Conservation (phyloP, 1,284 basidiomycete species). For the Chalciporus sp. region DNA sequence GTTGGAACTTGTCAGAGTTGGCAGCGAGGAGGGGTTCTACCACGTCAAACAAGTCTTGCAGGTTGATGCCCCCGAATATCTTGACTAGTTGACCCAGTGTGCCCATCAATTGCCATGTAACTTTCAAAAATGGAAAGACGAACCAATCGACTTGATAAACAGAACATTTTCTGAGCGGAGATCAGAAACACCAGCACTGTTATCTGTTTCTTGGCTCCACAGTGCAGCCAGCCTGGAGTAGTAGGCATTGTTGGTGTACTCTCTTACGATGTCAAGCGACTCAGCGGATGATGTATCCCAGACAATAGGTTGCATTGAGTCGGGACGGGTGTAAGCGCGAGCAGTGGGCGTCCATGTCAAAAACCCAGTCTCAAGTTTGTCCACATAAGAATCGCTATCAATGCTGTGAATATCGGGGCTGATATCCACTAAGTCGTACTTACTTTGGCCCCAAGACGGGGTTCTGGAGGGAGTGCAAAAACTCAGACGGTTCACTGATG, state of each 20-base stretch:
- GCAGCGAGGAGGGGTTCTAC: slow-evolving; percentile 62
- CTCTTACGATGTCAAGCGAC: slow-evolving; percentile 61
- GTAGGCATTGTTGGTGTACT: slow-evolving; percentile 58
- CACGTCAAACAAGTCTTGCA: slow-evolving; percentile 55
- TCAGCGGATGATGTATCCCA: slow-evolving; percentile 71
- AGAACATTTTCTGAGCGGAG: slow-evolving; percentile 65
- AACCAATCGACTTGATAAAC: slow-evolving; percentile 73
- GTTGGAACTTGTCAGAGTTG: slow-evolving; percentile 86
- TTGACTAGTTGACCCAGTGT: slow-evolving; percentile 50
- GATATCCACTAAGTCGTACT: slow-evolving; percentile 4
- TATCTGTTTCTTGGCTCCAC: slow-evolving; percentile 75
- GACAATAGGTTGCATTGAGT: slow-evolving; percentile 42
- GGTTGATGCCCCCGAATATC: slow-evolving; percentile 58
- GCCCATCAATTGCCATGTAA: slow-evolving; percentile 3
- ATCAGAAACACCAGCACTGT: slow-evolving; percentile 51
- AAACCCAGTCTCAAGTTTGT: slow-evolving; percentile 87
- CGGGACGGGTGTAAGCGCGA: slow-evolving; percentile 64
- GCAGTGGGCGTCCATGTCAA: slow-evolving; percentile 78
- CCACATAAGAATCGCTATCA: slow-evolving; percentile 60
- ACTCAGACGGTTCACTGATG: slow-evolving; percentile 50
- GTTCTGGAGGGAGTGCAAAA: slow-evolving; percentile 48
- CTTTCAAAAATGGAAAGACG: slow-evolving; percentile 16
- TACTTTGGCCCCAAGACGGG: slow-evolving; percentile 39
- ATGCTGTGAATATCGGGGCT: slow-evolving; percentile 9
- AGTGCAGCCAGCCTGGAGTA: slow-evolving; percentile 58